Base-by-base conservation (phyloP, 108 stramenopile species). In the Poteriospumella lacustris region DNA sequence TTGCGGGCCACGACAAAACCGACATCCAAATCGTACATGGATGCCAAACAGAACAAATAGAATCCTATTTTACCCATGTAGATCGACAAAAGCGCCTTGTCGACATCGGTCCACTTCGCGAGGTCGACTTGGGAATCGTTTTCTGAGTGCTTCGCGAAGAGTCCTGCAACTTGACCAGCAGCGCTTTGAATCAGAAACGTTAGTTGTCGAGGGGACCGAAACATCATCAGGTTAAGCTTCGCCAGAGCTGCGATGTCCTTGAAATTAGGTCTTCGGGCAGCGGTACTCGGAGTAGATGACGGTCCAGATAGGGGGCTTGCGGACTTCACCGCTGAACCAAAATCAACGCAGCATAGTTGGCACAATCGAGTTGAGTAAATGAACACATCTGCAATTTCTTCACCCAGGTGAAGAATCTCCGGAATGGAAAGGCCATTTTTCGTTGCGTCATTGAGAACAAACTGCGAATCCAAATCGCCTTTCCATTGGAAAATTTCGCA, bases 301-400 rank as follows among this genome's bases (percentile, higher is more conserved):
- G n/a, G n/a, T n/a, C n/a, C n/a, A n/a, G n/a, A n/a, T n/a, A n/a
- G n/a, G n/a, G n/a, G n/a, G n/a, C n/a, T n/a, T n/a, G n/a, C n/a
- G n/a, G n/a, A n/a, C 28, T 52, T 44, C 12, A 47, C 39, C 1
- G 79, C 79, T 15, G 39, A 15, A n/a, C 41, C 44, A 1, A 83
- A 40, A 9, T 79, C 82, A 36, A 83, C 39, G 42, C 41, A 42
- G 56, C 79, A 80, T 29, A 73, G 60, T 41, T 83, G 77, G 1
- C 89, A 88, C 68, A 95, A 77, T 42, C 95, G 83, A 43, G 93
- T 78, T 58, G 88, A 69, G 77, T 96, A 96, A 78, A 96, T 92
- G 42, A 93, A 68, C 43, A 95, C 93, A 87, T 96, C 95, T 0
- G 94, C 91, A 47, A 96, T 79, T 86, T 96, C 95, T 76, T 95